Conservation (phyloP, 1,284 basidiomycete species). For the Mycosarcoma mackinlayi region DNA sequence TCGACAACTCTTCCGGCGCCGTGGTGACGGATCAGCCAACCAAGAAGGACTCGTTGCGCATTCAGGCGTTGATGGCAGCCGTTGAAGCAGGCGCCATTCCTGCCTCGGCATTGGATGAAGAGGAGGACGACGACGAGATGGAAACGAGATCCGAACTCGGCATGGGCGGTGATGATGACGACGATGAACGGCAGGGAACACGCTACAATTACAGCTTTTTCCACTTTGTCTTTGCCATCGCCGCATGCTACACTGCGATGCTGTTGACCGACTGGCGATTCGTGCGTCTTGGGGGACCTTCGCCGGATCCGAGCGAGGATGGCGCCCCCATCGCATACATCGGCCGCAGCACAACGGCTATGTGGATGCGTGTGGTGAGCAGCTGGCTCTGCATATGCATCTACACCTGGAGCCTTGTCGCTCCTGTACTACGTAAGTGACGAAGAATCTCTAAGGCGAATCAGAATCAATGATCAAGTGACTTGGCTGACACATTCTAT, state of each 20-base stretch:
- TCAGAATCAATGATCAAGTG: neutral
- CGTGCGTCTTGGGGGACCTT: conserved; percentile 54
- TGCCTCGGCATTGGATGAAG: conserved; percentile 87
- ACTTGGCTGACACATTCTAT: conserved; percentile 14
- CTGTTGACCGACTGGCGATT: conserved; percentile 91
- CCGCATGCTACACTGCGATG: conserved; percentile 97
- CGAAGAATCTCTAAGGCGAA: neutral
- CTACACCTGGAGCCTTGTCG: conserved; percentile 71
- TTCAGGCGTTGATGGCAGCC: conserved; percentile 93
- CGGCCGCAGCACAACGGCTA: conserved; percentile 91
- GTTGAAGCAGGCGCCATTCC: conserved; percentile 96
- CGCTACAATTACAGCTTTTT: conserved; percentile 99
- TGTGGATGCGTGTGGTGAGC: conserved; percentile 99
- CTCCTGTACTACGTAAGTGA: conserved; percentile 87
- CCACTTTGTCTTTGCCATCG: conserved; percentile 96
- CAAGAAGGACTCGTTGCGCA: conserved; percentile 85
- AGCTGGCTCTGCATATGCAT: conserved; percentile 73
- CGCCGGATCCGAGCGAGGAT: conserved; percentile 69
- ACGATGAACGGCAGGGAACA: conserved; percentile 96
- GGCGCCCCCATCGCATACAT: conserved; percentile 85
- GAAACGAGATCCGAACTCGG: conserved; percentile 71
- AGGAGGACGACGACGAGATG: conserved; percentile 80
- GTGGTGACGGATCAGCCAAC: conserved; percentile 82
- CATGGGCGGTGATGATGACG: conserved; percentile 79
- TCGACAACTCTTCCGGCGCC: conserved; percentile 71